Evolutionary conservation across 768 basidiomycete genomes (phyloP).

Genomic region (Trametes cingulata): DNA sequence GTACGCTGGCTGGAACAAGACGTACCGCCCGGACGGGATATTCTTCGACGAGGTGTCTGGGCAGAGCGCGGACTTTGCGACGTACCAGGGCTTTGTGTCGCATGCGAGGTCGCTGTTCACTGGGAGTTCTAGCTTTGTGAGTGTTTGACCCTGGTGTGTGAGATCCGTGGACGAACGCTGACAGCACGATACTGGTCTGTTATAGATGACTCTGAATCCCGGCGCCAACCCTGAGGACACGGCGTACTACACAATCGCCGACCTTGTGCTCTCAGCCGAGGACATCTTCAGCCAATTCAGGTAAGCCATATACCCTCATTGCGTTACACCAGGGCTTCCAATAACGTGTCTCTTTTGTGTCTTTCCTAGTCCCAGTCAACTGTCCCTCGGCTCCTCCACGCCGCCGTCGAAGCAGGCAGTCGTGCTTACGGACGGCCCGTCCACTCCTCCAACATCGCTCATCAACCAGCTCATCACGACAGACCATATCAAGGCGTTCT

Average conservation of each 20-base stretch:
- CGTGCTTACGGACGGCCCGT: slow-evolving; percentile 35
- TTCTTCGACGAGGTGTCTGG: slow-evolving; percentile 39
- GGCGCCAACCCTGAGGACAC: slow-evolving; percentile 22
- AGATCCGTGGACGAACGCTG: no score
- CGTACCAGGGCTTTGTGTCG: slow-evolving; percentile 29
- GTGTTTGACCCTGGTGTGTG: no score
- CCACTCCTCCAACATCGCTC: slow-evolving; percentile 25
- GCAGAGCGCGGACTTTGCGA: slow-evolving; percentile 17
- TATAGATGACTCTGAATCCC: slow-evolving; percentile 35
- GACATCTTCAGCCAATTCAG: slow-evolving; percentile 31
- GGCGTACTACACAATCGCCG: slow-evolving; percentile 33
- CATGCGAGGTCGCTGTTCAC: slow-evolving; percentile 24
- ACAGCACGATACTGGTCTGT: background rate
- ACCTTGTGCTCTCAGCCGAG: slow-evolving; percentile 35
- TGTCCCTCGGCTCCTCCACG: slow-evolving; percentile 20
- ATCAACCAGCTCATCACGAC: slow-evolving; percentile 27
- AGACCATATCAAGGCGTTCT: slow-evolving; percentile 31
- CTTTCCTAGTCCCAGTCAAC: slow-evolving; percentile 25
- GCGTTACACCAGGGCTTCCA: no score
- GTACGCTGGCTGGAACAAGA: slow-evolving; percentile 33
- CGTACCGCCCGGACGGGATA: slow-evolving; percentile 36
- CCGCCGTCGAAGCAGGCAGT: slow-evolving; percentile 34
- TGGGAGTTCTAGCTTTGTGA: slow-evolving; percentile 21
- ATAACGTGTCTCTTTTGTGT: no score
- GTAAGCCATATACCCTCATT: slow-evolving; percentile 28